Evolutionary conservation across 192 early-diverging fungal species (phyloP), one percentile per base, ranked within the genome.

Genomic region (Rhizophagus clarus): DNA sequence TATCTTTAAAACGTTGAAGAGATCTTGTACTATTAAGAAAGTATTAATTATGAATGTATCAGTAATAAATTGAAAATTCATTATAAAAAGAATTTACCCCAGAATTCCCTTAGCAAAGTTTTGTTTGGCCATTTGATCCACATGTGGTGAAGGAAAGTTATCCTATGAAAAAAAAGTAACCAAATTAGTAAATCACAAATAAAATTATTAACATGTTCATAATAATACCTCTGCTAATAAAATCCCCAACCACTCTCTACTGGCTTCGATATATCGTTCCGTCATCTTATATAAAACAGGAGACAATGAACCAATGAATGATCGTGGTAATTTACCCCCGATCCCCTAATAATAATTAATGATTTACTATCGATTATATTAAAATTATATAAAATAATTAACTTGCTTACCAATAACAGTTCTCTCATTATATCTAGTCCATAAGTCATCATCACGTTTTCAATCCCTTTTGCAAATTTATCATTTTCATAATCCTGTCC

Each of bases 291-390:
- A 87, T 61, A 88, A 67, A 17, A 87, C 82, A 67, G 82, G 81
- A 9, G 84, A 61, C 22, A 87, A 68, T 24, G 78, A 83, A 26
- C 47, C 56, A 32, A 80, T 71, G 34, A 85, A 81, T 1, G 87
- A 88, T 60, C 87, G 76, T 70, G 87, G 87, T 20, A 85, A 72
- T 42, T 73, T 79, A n/a, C 87, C 87, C 40, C 86, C 87, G 62
- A 88, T 80, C 15, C 84, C 83, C 84, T 81, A 61, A n/a, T 60
- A 47, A 79, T 77, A 28, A 32, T 32, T 3, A 61, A 40, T 32
- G 24, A 66, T 24, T 32, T 40, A 62, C 26, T 80, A 45, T 17
- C 7, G 11, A 22, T 77, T 60, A 34, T 15, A 17, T 7, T 12
- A 22, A n/a, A 14, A 20, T 34, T 20, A 29, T 20, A 69, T 2